phyloP scores from a whole-genome alignment of 805 yeast genomes.

The Kregervanrija delftensis region DNA sequence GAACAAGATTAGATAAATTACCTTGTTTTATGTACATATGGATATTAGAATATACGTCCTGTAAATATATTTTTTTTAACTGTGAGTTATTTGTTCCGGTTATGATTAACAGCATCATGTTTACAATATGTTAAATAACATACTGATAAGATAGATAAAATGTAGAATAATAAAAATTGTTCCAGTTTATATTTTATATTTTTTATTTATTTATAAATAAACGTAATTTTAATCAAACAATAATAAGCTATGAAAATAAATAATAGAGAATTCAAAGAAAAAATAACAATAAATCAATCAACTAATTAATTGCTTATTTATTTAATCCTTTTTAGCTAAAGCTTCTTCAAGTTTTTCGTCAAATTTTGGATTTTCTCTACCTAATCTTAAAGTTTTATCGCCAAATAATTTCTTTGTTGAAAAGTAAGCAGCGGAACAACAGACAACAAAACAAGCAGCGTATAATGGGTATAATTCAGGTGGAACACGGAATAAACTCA shows the following conservation, averaged over 20 bases:
- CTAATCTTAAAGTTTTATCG: constrained; percentile 43
- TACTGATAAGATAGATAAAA: neutral
- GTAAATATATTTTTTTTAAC: neutral
- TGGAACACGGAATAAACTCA: constrained; percentile 29
- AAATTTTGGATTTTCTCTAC: constrained; percentile 39
- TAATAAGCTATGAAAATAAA: neutral
- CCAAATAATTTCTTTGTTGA: constrained; percentile 42
- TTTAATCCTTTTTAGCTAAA: constrained; percentile 21
- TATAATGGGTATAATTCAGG: constrained; percentile 54
- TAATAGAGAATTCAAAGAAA: neutral
- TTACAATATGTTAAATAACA: no score
- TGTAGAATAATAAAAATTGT: neutral
- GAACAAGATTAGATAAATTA: constrained; percentile 19
- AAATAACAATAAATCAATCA: no score
- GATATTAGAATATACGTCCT: neutral
- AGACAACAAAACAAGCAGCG: constrained; percentile 49
- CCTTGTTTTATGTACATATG: neutral
- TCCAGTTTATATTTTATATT: neutral
- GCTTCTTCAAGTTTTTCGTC: constrained; percentile 32
- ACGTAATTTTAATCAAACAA: no score
- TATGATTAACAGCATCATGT: no score
- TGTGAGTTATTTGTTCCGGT: no score
- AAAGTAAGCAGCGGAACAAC: constrained; percentile 42
- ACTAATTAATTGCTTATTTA: neutral
- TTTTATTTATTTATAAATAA: neutral